Conservation (phyloP, 2,329 filamentous ascomycete species). For the Colletotrichum sp. region DNA sequence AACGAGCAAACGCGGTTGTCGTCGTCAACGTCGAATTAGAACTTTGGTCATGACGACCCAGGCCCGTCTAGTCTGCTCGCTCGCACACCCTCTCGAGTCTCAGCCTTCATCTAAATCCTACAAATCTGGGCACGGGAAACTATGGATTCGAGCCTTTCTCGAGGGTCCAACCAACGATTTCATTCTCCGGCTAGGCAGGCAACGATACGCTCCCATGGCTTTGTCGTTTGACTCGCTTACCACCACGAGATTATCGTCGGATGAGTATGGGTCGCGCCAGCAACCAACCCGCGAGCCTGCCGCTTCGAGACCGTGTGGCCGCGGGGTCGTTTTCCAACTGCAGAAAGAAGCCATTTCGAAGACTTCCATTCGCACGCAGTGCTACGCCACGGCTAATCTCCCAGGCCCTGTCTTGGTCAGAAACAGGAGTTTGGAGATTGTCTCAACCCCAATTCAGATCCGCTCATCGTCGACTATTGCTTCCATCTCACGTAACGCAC, state of each 20-base stretch:
- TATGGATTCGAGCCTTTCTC: background rate
- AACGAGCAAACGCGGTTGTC: background rate
- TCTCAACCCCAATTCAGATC: background rate
- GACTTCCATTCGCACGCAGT: slow-evolving; percentile 5
- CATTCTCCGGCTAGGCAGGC: slow-evolving; percentile 2
- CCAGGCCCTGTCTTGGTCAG: background rate
- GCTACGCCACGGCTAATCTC: background rate
- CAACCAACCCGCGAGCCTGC: background rate
- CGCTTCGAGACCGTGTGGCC: background rate
- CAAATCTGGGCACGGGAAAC: background rate
- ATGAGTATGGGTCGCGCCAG: background rate
- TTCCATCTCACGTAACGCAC: background rate
- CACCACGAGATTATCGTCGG: background rate
- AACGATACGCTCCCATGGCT: background rate
- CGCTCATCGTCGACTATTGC: background rate
- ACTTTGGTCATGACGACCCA: background rate
- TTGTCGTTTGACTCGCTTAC: background rate
- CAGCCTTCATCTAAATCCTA: background rate
- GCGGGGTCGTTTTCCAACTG: background rate
- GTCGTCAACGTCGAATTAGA: background rate
- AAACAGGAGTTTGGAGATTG: slow-evolving; percentile 1
- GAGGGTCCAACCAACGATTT: background rate
- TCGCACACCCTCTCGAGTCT: background rate
- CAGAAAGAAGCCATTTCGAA: slow-evolving; percentile 14
- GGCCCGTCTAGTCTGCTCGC: background rate